Evolutionary conservation across 1,139 yeast species (phyloP), one percentile per base, ranked within the genome.

Genomic region (Wickerhamomyces sp.): DNA sequence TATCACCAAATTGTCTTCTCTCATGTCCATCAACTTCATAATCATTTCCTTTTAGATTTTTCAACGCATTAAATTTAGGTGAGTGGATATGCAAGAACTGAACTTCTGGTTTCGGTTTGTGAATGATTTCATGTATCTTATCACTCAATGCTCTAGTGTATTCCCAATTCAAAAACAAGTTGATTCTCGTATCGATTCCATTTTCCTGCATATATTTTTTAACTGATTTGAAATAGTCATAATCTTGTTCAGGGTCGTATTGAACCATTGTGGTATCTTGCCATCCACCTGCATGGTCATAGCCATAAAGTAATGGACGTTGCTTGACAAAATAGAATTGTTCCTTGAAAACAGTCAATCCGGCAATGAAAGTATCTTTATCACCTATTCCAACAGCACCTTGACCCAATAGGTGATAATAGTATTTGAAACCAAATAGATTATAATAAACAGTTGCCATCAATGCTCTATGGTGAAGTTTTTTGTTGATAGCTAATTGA

Each of bases 351-450:
- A 63, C 72, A 45, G 73, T 74, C 17, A 84, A 78, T 4, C 83
- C 83, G 1, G 81, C 78, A 33, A 74, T 67, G 45, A 77, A 73
- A 0, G 84, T 78, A 49, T 79, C 85, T 52, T 78, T 78, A 54
- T 76, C 82, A 47, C 82, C 82, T 55, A 76, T 77, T 35, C 81
- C 81, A 6, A 80, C 76, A 24, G 78, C 74, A 45, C 79, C 79
- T 57, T 76, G 81, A 12, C 76, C 70, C 36, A 76, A 58, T 39
- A 78, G 54, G 14, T 72, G 70, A 48, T 76, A 74, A 54, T 72
- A 78, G 58, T 70, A 76, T 28, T 65, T 63, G 26, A 78, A 78
- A 0, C 82, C 82, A 57, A 68, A 68, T 35, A 63, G 60, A 49
- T 78, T 78, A 56, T 79, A 79, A 52, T 77, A 79, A 36, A 76